Evolutionary conservation across 306 rosid species (phyloP), one percentile per base, ranked within the genome.

Genomic region (Vachellia pachyceras): DNA sequence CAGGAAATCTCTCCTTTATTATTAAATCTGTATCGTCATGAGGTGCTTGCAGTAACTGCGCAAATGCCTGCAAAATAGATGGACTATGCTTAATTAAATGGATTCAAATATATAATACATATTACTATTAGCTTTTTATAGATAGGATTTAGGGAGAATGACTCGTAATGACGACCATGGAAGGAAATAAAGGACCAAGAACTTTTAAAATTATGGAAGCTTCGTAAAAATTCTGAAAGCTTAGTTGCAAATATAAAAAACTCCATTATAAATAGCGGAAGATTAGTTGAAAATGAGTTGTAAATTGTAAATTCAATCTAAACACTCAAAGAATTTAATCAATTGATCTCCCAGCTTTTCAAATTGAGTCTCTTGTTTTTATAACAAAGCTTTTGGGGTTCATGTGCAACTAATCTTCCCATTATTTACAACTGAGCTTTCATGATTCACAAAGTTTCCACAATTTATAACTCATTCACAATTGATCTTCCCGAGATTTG

Each of bases 1-100:
- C 97, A 20, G 99, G 98, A 89, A 95, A 93, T 84, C 98, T 93
- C 85, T 93, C 98, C 87, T 90, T 93, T 20, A 77, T 87, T 78
- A 94, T 90, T 79, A 82, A 74, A 85, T 92, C 94, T 29, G 93
- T 81, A 85, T 95, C 98, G 18, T 90, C 94, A 11, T 36, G 89
- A 36, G 99, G 98, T 81, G 97, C 94, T 90, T 74, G 94, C 55
- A 95, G 89, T 91, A 95, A 86, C 78, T 83, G 93, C 64, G 99
- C 96, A 84, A 95, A 95, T 41, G 99, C 96, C 99, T 95, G 90
- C 49, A 84, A 78, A 80, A 50, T 75, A 58, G 11, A 33, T 13
- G n/a, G 74, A 65, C 44, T 46, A 25, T 66, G 39, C 73, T 9
- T 23, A 63, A 46, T 76, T 50, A 80, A 49, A 85, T 76, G 47